phyloP scores from a whole-genome alignment of 2,329 filamentous ascomycete genomes.

The Aureobasidium subglaciale region DNA sequence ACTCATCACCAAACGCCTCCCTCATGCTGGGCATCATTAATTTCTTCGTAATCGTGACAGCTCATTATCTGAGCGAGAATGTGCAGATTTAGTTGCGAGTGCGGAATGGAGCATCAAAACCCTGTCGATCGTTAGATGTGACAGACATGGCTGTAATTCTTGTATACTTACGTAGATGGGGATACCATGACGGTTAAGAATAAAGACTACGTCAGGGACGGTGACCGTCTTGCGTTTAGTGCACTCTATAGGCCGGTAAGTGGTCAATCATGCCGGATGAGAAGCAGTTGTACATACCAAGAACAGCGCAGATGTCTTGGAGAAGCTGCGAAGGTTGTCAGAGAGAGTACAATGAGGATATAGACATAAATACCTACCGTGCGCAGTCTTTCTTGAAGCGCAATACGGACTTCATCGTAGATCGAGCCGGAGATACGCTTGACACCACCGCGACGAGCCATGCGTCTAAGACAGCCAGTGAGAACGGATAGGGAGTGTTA shows the following conservation, averaged over 20 bases:
- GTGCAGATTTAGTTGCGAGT: not conserved
- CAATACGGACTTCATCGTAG: conserved; percentile 54
- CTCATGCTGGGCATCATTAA: not conserved
- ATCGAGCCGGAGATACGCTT: conserved; percentile 62
- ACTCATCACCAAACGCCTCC: not conserved
- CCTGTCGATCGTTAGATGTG: not conserved
- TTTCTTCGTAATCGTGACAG: not conserved
- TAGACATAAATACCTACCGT: no score
- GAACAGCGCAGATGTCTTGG: conserved; percentile 22
- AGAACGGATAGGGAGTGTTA: no score
- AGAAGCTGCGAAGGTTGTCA: conserved; percentile 17
- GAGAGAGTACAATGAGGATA: no score
- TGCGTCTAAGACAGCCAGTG: conserved; percentile 41
- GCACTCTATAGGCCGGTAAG: not conserved
- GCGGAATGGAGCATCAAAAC: conserved; percentile 43
- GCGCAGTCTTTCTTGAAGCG: conserved; percentile 47
- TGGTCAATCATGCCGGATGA: no score
- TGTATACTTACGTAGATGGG: conserved; percentile 44
- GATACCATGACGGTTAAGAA: conserved; percentile 38
- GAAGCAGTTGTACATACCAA: conserved; percentile 15
- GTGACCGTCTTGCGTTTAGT: conserved; percentile 54
- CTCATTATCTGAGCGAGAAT: not conserved
- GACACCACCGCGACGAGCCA: conserved; percentile 69
- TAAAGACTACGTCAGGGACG: conserved; percentile 54
- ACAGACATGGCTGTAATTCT: no score